Conservation (phyloP, 371 early-diverging fungal genomes). For the Lichtheimia ramosa region DNA sequence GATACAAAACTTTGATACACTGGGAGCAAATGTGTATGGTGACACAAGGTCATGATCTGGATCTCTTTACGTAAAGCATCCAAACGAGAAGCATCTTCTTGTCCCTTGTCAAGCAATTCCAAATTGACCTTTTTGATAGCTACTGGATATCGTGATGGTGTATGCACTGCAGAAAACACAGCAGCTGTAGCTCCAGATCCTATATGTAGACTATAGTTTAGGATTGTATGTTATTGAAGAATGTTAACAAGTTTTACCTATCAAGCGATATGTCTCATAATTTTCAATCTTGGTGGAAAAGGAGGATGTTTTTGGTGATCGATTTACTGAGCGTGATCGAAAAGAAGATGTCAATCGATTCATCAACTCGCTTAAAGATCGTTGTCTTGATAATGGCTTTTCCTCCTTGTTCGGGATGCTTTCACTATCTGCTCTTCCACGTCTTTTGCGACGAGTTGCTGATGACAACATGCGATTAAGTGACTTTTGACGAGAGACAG, state of each 20-base stretch:
- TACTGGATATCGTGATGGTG: conserved; percentile 27
- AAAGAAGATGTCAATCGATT: conserved; percentile 10
- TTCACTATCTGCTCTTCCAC: neutral
- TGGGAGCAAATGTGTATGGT: conserved; percentile 67
- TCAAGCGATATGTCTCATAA: conserved; percentile 7
- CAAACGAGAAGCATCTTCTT: conserved; percentile 25
- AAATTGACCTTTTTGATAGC: conserved; percentile 44
- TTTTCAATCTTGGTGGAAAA: conserved; percentile 13
- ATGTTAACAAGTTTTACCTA: conserved; percentile 7
- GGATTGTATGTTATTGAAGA: neutral
- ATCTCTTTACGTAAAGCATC: conserved; percentile 57
- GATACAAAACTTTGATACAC: conserved; percentile 68
- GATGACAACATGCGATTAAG: conserved; percentile 18
- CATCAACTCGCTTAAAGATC: conserved; percentile 12
- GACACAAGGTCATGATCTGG: conserved; percentile 73
- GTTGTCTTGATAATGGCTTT: conserved; percentile 4
- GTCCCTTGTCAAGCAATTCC: conserved; percentile 19
- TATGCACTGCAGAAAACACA: conserved; percentile 37
- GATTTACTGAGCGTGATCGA: conserved; percentile 6
- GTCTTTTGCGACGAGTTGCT: conserved; percentile 8
- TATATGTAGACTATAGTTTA: conserved; percentile 1
- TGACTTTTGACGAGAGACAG: conserved; percentile 12
- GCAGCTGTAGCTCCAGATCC: conserved; percentile 46
- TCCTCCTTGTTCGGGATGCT: neutral
- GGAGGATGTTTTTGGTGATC: neutral